Conservation (phyloP, 164 flowering plant genomes). For the Stephania japonica region DNA sequence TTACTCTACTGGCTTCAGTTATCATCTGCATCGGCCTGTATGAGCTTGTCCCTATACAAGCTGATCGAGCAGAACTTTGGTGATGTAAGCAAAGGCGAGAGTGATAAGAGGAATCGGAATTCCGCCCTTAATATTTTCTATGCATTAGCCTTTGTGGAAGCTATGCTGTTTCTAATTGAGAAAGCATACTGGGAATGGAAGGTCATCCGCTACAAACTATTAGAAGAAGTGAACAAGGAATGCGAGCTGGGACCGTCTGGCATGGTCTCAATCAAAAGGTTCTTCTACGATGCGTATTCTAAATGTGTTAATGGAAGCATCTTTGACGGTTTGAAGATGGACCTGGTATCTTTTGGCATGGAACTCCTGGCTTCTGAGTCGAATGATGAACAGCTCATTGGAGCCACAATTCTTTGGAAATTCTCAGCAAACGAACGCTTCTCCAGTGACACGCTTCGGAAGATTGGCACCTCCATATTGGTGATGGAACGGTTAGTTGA, state of each 20-base stretch:
- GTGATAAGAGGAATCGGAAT: constrained; percentile 61
- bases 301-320: constrained; percentile 78
- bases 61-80: constrained; percentile 63
- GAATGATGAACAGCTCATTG: constrained; percentile 80
- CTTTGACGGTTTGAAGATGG: constrained; percentile 92
- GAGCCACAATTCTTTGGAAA: constrained; percentile 50
- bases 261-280: constrained; percentile 54
- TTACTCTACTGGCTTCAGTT: constrained; percentile 89
- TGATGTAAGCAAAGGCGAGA: constrained; percentile 52
- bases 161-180: constrained; percentile 69
- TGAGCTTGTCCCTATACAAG: constrained; percentile 60
- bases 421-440: constrained; percentile 37
- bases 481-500: constrained; percentile 85
- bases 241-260: constrained; percentile 59
- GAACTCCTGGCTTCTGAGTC: constrained; percentile 69
- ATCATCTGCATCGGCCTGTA: constrained; percentile 69
- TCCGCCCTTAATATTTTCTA: constrained; percentile 80
- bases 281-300: constrained; percentile 91
- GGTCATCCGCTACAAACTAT: constrained; percentile 40
- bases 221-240: constrained; percentile 61
- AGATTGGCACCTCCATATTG: constrained; percentile 55
- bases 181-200: constrained; percentile 89
- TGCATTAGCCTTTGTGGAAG: constrained; percentile 77
- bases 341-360: constrained; percentile 70
- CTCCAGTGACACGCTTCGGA: constrained; percentile 69